Base-by-base conservation (phyloP, 495 filamentous ascomycete genomes). In the Cladorrhinum samala region DNA sequence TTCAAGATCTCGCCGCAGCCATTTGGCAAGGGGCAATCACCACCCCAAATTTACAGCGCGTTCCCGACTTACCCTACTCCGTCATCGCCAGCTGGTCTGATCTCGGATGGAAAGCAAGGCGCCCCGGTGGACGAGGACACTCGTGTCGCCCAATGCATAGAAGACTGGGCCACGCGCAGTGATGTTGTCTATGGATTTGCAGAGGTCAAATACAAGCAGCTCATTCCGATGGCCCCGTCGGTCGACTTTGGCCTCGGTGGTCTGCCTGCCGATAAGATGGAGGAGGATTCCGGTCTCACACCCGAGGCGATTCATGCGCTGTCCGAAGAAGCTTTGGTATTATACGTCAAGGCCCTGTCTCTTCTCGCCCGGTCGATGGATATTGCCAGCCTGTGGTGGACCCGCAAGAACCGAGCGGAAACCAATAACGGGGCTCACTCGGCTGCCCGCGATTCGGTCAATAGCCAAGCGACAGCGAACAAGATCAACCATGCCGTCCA, bases 131-230 rank as follows among this genome's bases (percentile, higher is more conserved):
- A 97, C 53, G 91, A 97, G 63, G 93, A 98, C 65, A 74, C 78
- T 40, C 81, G 77, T 62, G 83, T 86, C 21, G 80, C 93, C 5
- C 82, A 91, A 50, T 79, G 77, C 24, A 87, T 97, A 37, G 93
- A 98, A 68, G 91, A 97, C 52, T 85, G 84, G 46, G 94, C 94
- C 6, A 91, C 87, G 14, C 83, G 89, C 23, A 95, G 89, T 57
- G 91, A 98, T 64, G 91, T 96, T 25, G 90, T 98, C 1, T 97
- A 88, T 65, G 89, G 89, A 18, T 96, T 97, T 70, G 93, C 93
- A 9, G 93, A 97, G 68, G 91, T 98, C 55, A 98, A 98, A 70
- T 96, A 92, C 72, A 93, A 93, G 68, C 93, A 98, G 63, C 78
- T 98, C 27, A 80, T 97, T 11, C 93, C 93, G 4, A 67, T 93